phyloP scores from a whole-genome alignment of 2,329 filamentous ascomycete genomes.

The Lecanoromycetidae sp. region DNA sequence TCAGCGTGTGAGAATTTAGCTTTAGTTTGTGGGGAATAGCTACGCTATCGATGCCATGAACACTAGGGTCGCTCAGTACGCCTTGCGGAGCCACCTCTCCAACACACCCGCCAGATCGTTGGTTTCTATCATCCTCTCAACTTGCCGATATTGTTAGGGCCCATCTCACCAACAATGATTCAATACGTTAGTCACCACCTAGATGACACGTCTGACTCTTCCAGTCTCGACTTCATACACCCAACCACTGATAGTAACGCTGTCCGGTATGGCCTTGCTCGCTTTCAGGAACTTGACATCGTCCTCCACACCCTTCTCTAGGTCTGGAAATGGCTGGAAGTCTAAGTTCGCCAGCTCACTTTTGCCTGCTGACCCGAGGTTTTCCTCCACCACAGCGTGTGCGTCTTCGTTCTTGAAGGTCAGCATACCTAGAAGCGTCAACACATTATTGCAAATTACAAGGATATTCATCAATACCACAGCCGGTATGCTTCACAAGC shows the following conservation, averaged over 20 bases:
- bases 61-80: too few relatives aligned
- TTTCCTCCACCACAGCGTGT: constrained; percentile 43
- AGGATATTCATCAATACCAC: too few relatives aligned
- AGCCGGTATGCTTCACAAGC: constrained; percentile 62
- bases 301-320: constrained; percentile 51
- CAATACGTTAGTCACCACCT: too few relatives aligned
- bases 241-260: constrained; percentile 56
- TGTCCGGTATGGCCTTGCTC: constrained; percentile 47
- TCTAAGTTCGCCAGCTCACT: constrained; percentile 39
- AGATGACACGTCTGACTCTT: constrained; percentile 29
- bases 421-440: too few relatives aligned
- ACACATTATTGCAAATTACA: too few relatives aligned
- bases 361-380: constrained; percentile 42
- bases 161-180: too few relatives aligned
- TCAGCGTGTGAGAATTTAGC: constrained; percentile 6
- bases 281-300: constrained; percentile 54
- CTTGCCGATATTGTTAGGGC: too few relatives aligned
- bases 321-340: constrained; percentile 53
- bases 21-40: neutral
- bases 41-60: too few relatives aligned
- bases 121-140: too few relatives aligned
- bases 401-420: constrained; percentile 52
- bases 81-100: too few relatives aligned
- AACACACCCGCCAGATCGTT: too few relatives aligned
- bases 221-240: constrained; percentile 69